Evolutionary conservation across 495 filamentous ascomycete species (phyloP).

Genomic region (Articulospora tetracladia): DNA sequence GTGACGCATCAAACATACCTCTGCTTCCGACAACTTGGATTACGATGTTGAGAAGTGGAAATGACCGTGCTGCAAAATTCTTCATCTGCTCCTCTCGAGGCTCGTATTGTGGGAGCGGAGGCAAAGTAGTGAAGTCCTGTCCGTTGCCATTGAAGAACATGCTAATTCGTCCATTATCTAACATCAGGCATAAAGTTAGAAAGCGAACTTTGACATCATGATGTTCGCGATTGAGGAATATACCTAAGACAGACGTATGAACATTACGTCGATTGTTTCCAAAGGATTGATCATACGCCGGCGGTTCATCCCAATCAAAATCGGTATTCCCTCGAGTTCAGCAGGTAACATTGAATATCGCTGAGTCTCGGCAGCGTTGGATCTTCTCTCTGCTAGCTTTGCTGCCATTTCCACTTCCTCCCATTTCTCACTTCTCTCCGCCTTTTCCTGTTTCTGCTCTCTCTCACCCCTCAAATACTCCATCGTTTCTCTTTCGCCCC

Average conservation of each 20-base stretch:
- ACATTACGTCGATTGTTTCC: slow-evolving; percentile 7
- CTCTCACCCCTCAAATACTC: neutral
- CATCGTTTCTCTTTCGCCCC: neutral
- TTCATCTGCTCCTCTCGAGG: neutral
- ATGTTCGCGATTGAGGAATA: neutral
- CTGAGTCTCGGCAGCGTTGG: neutral
- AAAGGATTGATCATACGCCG: slow-evolving; percentile 7
- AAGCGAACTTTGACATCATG: too few species aligned
- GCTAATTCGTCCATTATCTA: slow-evolving; percentile 3
- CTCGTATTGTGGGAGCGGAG: neutral
- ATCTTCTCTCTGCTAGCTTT: neutral
- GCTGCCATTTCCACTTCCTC: neutral
- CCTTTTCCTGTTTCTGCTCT: neutral
- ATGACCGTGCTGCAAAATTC: neutral
- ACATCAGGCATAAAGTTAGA: neutral
- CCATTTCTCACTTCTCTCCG: neutral
- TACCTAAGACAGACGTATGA: neutral
- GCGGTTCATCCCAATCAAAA: slow-evolving; percentile 12
- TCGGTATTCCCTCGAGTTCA: neutral
- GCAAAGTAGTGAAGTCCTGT: neutral
- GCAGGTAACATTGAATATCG: neutral
- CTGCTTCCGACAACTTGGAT: slow-evolving; percentile 23
- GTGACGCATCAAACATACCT: neutral
- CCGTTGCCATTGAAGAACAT: neutral
- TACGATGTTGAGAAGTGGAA: slow-evolving; percentile 15